Evolutionary conservation across 1,139 yeast species (phyloP).

Genomic region (Candida dubliniensis): DNA sequence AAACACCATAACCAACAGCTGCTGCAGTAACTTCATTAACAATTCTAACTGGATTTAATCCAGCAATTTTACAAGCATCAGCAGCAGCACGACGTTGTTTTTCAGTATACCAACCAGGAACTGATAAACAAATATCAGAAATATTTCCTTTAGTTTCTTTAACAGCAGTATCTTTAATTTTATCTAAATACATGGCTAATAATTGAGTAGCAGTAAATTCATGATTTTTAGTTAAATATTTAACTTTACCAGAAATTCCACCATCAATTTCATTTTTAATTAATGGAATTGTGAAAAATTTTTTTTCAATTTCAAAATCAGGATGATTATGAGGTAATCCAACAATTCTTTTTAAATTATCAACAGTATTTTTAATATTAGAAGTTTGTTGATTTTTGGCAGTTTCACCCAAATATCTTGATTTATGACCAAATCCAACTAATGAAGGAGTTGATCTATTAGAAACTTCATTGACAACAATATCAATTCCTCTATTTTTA

Average conservation of each 20-base stretch:
- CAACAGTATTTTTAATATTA: constrained; percentile 93
- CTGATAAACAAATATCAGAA: constrained; percentile 88
- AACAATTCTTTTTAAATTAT: constrained; percentile 86
- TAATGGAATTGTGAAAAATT: constrained; percentile 70
- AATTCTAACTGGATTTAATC: constrained; percentile 95
- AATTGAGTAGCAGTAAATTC: constrained; percentile 87
- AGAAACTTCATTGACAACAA: constrained; percentile 96
- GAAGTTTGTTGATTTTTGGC: constrained; percentile 97
- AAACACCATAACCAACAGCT: constrained; percentile 98
- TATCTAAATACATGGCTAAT: constrained; percentile 92
- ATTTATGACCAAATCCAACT: constrained; percentile 88
- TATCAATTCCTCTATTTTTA: constrained; percentile 97
- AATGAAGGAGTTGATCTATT: constrained; percentile 95
- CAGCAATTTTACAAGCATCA: constrained; percentile 95
- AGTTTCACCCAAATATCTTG: constrained; percentile 90
- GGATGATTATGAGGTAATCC: constrained; percentile 79
- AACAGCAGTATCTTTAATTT: constrained; percentile 76
- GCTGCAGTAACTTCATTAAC: constrained; percentile 98
- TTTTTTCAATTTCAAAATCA: constrained; percentile 72
- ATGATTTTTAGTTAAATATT: constrained; percentile 75
- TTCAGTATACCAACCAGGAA: constrained; percentile 97
- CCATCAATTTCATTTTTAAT: constrained; percentile 67
- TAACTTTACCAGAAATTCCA: constrained; percentile 80
- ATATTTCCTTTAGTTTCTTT: constrained; percentile 82
- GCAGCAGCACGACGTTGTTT: constrained; percentile 94